Conservation (phyloP, 805 yeast species). For the Saturnispora halmiae region DNA sequence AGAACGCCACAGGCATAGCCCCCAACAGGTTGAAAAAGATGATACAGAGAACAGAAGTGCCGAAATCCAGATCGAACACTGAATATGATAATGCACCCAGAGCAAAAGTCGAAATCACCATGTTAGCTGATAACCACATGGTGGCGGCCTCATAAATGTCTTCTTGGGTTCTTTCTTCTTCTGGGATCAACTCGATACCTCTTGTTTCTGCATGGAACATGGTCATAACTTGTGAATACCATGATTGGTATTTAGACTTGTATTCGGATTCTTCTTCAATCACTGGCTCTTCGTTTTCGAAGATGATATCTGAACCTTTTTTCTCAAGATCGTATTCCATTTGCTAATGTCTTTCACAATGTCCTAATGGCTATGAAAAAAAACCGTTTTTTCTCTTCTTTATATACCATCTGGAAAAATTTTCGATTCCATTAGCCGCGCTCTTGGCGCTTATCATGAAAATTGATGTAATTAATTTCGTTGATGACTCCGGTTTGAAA, state of each 20-base stretch:
- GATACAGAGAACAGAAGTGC: slow-evolving; percentile 58
- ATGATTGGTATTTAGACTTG: slow-evolving; percentile 12
- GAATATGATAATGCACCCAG: slow-evolving; percentile 63
- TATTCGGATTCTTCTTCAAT: slow-evolving; percentile 20
- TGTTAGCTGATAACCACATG: slow-evolving; percentile 88
- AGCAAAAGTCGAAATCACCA: slow-evolving; percentile 76
- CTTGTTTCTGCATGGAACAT: slow-evolving; percentile 45
- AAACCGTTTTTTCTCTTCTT: no score
- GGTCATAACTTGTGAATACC: slow-evolving; percentile 21
- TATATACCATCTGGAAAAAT: background rate
- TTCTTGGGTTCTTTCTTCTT: slow-evolving; percentile 63
- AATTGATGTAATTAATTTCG: background rate
- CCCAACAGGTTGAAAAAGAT: slow-evolving; percentile 72
- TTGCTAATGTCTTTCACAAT: no score
- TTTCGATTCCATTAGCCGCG: background rate
- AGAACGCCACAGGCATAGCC: slow-evolving; percentile 69
- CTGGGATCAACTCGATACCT: slow-evolving; percentile 77
- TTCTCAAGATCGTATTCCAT: slow-evolving; percentile 21
- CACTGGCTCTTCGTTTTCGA: slow-evolving; percentile 12
- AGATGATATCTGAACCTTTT: slow-evolving; percentile 18
- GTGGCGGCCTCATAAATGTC: slow-evolving; percentile 64
- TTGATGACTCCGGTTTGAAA: background rate
- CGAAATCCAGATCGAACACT: slow-evolving; percentile 60
- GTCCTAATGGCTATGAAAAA: background rate
- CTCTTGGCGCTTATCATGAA: background rate